Base-by-base conservation (phyloP, 345 rosid species). In the Stellera chamaejasme region DNA sequence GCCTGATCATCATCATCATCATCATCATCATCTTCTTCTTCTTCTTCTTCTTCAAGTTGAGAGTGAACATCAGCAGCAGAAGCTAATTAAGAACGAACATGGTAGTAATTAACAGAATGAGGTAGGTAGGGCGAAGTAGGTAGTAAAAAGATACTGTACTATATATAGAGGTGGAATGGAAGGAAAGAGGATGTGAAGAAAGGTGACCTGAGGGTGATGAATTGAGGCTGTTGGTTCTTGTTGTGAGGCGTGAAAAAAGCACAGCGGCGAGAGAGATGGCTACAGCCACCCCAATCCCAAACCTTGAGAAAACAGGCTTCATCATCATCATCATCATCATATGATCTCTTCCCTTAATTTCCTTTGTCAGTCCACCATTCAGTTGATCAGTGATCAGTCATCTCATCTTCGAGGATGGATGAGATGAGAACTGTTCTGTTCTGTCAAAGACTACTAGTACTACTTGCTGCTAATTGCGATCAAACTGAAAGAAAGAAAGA, bases 181-280 rank as follows among this genome's bases (percentile, higher is more conserved):
- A 19, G 23, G 23, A 19, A 19, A 19, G 23, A 19, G 23, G 1
- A 19, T 19, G 23, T 19, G 23, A 19, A 19, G 68, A 42, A 45
- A 4, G 6, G 0, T 68, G 66, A 1, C 71, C 44, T 58, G 81
- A 72, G 39, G 76, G 71, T 53, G 74, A 76, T 68, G 71, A 62
- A 60, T 19, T 64, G 49, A 12, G 82, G 77, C 45, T 70, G 70
- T 66, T 68, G 19, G 45, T 54, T 61, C 70, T 79, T 50, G 77
- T 50, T 43, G 85, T 79, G 50, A 78, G 53, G 41, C 87, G 83
- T 55, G 87, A 72, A 72, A 56, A 77, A 60, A 88, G 57, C 61
- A 88, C 68, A 25, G 89, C 96, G n/a, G 91, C 93, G 32, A 84
- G 62, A 51, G 96, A 86, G 39, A 93, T 64, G 19, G 84, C 80